Percentiles rank a stretch among this genome's conserved stretches.
Conservation (phyloP, 1,139 yeast species). For the Suhomyces choctaworum region DNA sequence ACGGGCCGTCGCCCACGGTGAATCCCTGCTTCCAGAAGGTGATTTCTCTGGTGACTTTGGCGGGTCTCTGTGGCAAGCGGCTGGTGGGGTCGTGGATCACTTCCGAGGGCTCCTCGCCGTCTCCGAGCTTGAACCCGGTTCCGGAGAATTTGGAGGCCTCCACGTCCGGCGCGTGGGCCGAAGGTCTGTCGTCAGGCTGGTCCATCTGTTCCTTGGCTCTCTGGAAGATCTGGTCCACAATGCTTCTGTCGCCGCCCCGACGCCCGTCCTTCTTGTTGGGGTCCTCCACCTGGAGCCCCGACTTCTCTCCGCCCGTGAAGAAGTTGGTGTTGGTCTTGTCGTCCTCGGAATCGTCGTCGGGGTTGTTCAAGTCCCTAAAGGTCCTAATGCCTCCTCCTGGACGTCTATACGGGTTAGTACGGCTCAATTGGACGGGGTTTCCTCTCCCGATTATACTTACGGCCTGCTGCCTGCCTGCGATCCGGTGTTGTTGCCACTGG, state of each 20-base stretch:
- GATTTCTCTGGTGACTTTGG: constrained; percentile 67
- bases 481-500: constrained; percentile 7
- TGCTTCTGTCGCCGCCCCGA: constrained; percentile 37
- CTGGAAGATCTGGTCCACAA: constrained; percentile 48
- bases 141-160: constrained; percentile 51
- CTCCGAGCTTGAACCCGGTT: constrained; percentile 80
- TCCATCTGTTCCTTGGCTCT: constrained; percentile 46
- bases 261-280: constrained; percentile 56
- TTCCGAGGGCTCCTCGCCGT: constrained; percentile 50
- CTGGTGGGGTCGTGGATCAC: constrained; percentile 33
- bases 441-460: background rate
- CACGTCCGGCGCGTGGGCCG: constrained; percentile 26
- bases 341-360: constrained; percentile 54
- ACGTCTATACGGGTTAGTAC: constrained; percentile 8
- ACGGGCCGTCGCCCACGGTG: constrained; percentile 86
- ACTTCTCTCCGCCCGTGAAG: constrained; percentile 95
- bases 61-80: constrained; percentile 33
- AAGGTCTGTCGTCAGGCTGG: constrained; percentile 47
- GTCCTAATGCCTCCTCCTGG: constrained; percentile 38
- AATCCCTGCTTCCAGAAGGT: constrained; percentile 98
- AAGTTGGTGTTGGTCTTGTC: constrained; percentile 70
- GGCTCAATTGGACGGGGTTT: background rate
- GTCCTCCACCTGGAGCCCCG: constrained; percentile 90
- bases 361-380: constrained; percentile 51
- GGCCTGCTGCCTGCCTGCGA: constrained; percentile 8